These are phyloP conservation scores for Terana coerulea DNA, from an alignment of 768 basidiomycete species.

Conservation along the genomic window DNA sequence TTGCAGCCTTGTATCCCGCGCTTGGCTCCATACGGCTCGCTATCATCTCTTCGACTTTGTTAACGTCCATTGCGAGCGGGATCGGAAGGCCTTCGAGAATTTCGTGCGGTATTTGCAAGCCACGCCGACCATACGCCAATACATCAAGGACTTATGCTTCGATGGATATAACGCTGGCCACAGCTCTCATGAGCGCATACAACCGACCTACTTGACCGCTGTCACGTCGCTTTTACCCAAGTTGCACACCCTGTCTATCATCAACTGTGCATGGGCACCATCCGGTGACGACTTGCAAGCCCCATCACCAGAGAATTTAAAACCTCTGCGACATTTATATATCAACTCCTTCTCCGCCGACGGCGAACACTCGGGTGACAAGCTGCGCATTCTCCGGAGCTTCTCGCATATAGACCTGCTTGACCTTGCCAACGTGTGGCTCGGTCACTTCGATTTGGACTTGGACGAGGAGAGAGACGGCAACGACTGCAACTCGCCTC, in stretches of 20 bases:
- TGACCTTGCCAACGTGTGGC: slow-evolving; percentile 7
- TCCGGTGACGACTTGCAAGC: not conserved
- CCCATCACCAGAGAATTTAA: not conserved
- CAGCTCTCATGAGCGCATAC: not conserved
- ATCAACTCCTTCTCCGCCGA: slow-evolving; percentile 6
- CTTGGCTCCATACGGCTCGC: slow-evolving; percentile 5
- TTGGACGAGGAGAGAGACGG: not conserved
- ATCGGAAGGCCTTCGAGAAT: not conserved
- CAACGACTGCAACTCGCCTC: not conserved
- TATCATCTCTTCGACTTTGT: slow-evolving; percentile 12
- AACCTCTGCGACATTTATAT: not conserved
- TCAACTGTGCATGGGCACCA: slow-evolving; percentile 8
- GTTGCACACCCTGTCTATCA: not conserved
- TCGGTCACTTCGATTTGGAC: slow-evolving; percentile 9
- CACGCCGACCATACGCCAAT: not conserved
- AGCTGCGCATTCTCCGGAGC: slow-evolving; percentile 7
- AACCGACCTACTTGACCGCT: not conserved
- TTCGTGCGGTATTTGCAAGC: slow-evolving; percentile 1
- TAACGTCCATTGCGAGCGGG: not conserved
- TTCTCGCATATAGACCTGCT: slow-evolving; percentile 8
- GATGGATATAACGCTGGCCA: not conserved
- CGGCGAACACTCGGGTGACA: not conserved
- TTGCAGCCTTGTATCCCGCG: slow-evolving; percentile 3
- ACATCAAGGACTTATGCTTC: slow-evolving; percentile 6
- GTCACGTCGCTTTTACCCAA: not conserved